A percentile compares a stretch with the other conserved stretches of the same genome.
Evolutionary conservation across 208 protist genomes (phyloP).

Genomic region (Plasmodiophora brassicae): DNA sequence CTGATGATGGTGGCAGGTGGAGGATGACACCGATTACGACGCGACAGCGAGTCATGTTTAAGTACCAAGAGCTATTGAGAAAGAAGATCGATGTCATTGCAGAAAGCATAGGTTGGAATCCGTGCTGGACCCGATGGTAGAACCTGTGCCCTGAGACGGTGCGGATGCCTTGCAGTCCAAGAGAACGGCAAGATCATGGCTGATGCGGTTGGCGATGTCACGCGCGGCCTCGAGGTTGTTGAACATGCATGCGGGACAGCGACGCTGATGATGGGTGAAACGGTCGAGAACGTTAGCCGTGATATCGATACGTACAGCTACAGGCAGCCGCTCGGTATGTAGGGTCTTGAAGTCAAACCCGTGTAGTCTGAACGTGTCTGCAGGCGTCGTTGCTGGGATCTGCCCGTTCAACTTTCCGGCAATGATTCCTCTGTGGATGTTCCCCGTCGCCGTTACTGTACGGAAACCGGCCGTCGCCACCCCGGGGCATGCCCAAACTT

Average conservation of each 20-base stretch:
- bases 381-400: constrained; percentile 79
- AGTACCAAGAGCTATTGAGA: constrained; percentile 31
- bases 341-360: not conserved
- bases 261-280: constrained; percentile 74
- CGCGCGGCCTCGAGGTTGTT: constrained; percentile 68
- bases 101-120: not conserved
- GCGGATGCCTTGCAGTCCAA: not conserved
- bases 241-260: constrained; percentile 71
- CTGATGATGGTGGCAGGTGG: not conserved
- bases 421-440: constrained; percentile 74
- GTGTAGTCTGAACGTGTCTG: constrained; percentile 25
- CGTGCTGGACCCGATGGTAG: not conserved
- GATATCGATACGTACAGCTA: constrained; percentile 45
- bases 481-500: not conserved
- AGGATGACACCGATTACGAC: constrained; percentile 11
- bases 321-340: constrained; percentile 42
- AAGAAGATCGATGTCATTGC: constrained; percentile 13
- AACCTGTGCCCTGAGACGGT: not conserved
- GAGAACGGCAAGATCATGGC: constrained; percentile 41
- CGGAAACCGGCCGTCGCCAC: not conserved
- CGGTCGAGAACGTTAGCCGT: constrained; percentile 58
- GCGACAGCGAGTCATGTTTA: constrained; percentile 33
- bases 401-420: constrained; percentile 73
- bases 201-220: constrained; percentile 40
- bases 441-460: constrained; percentile 21